phyloP scores from a whole-genome alignment of 1,284 basidiomycete species.

The Cryptococcus sp. region DNA sequence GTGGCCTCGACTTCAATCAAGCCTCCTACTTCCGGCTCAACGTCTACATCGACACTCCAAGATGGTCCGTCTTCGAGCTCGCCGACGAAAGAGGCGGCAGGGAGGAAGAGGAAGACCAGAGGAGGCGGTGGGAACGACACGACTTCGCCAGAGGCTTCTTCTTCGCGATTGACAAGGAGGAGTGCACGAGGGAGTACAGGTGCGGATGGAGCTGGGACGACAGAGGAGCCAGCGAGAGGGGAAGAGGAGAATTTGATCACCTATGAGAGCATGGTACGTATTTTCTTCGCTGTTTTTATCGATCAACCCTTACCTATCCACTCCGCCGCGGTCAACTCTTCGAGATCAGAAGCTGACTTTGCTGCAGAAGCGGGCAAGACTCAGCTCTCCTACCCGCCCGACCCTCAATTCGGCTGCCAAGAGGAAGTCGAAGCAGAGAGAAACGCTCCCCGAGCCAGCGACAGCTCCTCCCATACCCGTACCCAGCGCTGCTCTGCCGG shows the following conservation, averaged over 20 bases:
- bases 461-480: too few species aligned
- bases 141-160: not conserved
- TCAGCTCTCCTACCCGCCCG: too few species aligned
- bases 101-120: constrained; percentile 8
- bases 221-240: constrained; percentile 20
- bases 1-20: not conserved
- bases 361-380: not conserved
- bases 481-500: too few species aligned
- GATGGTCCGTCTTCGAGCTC: not conserved
- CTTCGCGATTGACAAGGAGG: constrained; percentile 11
- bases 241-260: constrained; percentile 34
- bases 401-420: too few species aligned
- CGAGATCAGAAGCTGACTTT: too few species aligned
- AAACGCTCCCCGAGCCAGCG: too few species aligned
- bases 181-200: not conserved
- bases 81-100: not conserved
- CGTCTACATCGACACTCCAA: too few species aligned
- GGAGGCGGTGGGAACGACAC: not conserved
- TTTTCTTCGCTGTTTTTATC: too few species aligned
- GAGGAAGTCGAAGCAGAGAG: too few species aligned
- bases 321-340: too few species aligned
- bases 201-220: not conserved
- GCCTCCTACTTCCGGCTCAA: too few species aligned
- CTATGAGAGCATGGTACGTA: constrained; percentile 3
- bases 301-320: too few species aligned